These are phyloP conservation scores for Cymodocea nodosa DNA, from an alignment of 116 monocot genomes.

Conservation along the genomic window DNA sequence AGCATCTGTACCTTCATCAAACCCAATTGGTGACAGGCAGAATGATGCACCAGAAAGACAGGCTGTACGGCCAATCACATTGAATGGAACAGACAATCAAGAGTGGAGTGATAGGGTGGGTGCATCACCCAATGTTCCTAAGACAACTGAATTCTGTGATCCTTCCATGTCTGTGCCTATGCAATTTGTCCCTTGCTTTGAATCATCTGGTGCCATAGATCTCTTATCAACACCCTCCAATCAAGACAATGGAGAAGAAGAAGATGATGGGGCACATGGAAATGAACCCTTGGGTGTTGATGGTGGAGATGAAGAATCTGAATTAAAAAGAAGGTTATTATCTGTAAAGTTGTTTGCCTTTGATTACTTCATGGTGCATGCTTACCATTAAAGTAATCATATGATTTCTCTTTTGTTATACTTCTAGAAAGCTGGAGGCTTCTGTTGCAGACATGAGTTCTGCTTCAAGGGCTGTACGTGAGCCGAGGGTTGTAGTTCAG, in stretches of 20 bases:
- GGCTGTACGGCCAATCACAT: conserved; percentile 2
- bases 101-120: conserved; percentile 18
- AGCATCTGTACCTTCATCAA: conserved; percentile 11
- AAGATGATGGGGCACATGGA: conserved; percentile 18
- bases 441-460: conserved; percentile 32
- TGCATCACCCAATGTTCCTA: conserved; percentile 7
- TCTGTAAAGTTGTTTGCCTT: not conserved
- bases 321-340: conserved; percentile 64
- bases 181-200: conserved; percentile 9
- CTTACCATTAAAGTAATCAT: not conserved
- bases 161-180: conserved; percentile 9
- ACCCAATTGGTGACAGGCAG: conserved; percentile 12
- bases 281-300: conserved; percentile 27
- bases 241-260: conserved; percentile 21
- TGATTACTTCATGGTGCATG: not conserved
- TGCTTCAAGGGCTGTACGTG: conserved; percentile 44
- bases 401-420: not conserved
- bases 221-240: conserved; percentile 32
- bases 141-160: conserved; percentile 16
- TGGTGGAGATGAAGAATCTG: conserved; percentile 47
- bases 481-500: conserved; percentile 77
- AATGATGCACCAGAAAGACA: conserved; percentile 21
- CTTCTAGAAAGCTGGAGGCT: conserved; percentile 47
- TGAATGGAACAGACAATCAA: conserved; percentile 11
- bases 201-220: conserved; percentile 27